Conservation (phyloP, 805 yeast species). For the Hanseniaspora meyeri region DNA sequence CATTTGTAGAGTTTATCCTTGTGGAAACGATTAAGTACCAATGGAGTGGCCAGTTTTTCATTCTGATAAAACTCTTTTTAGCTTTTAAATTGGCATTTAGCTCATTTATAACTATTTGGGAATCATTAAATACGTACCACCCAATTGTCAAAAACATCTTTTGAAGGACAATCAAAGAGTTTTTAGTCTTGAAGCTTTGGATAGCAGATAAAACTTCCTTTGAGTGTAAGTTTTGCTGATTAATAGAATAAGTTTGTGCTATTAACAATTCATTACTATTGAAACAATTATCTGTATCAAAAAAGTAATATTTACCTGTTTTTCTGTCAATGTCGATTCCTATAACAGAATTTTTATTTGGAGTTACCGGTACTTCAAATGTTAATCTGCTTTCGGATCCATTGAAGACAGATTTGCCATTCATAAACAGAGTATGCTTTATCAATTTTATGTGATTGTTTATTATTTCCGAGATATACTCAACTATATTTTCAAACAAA, state of each 20-base stretch:
- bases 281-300: slow-evolving; percentile 18
- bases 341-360: slow-evolving; percentile 24
- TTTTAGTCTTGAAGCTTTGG: slow-evolving; percentile 25
- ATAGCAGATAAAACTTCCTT: slow-evolving; percentile 22
- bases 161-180: slow-evolving; percentile 22
- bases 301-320: slow-evolving; percentile 26
- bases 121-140: slow-evolving; percentile 20
- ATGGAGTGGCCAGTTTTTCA: slow-evolving; percentile 28
- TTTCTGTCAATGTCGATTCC: slow-evolving; percentile 26
- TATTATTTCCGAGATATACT: slow-evolving; percentile 20
- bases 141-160: slow-evolving; percentile 29
- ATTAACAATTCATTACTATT: slow-evolving; percentile 21
- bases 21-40: slow-evolving; percentile 27
- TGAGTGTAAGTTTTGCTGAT: slow-evolving; percentile 20
- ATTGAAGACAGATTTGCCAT: background rate
- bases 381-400: slow-evolving; percentile 13
- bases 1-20: slow-evolving; percentile 25
- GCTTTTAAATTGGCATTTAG: slow-evolving; percentile 14
- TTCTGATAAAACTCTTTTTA: slow-evolving; percentile 24
- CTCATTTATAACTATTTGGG: slow-evolving; percentile 1
- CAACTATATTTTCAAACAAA: slow-evolving; percentile 25
- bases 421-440: slow-evolving; percentile 20
- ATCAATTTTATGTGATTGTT: slow-evolving; percentile 26
- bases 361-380: slow-evolving; percentile 27
- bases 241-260: slow-evolving; percentile 22